Evolutionary conservation across 192 early-diverging fungal species (phyloP), one percentile per base, ranked within the genome.

Genomic region (Geranomyces michiganensis): DNA sequence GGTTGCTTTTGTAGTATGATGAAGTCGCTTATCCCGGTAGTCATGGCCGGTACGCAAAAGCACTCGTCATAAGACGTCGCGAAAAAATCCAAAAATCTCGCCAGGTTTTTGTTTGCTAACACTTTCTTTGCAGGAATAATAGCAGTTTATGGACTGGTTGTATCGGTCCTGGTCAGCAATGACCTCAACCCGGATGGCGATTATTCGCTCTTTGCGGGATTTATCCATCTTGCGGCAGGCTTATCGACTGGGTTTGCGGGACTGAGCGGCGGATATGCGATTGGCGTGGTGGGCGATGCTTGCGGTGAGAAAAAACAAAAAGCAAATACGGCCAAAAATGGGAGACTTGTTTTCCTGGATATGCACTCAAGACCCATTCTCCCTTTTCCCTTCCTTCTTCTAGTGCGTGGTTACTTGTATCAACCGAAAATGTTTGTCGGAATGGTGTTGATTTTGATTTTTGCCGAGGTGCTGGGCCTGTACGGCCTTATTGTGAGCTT

Each of bases 91-190:
- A 60, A 65, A 41, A 10, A 41, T 41, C 36, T 41, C 36, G 5
- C 36, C n/a, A n/a, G n/a, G n/a, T n/a, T n/a, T n/a, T n/a, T n/a
- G n/a, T n/a, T n/a, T n/a, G 36, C 36, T 41, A 10, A 41, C 36
- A 55, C 4, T 55, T 41, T 41, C 36, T 21, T 65, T 53, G 33
- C 90, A 74, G 97, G 97, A 93, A 99, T 99, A 81, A 93, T 99
- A 73, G 96, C 91, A 79, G 94, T 99, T 76, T 99, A 99, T 83
- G 97, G 97, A 45, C 85, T 99, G 14, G 96, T 98, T 14, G 95
- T 99, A 8, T 87, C 97, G 7, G 97, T 99, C 6, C 86, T 99
- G 19, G 67, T 87, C 84, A 77, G 76, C 55, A 85, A 81, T 68
- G 76, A 79, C 45, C 21, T 84, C 43, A 71, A 68, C 64, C 74